Evolutionary conservation across 805 yeast genomes (phyloP).

Genomic region (Hyphopichia homilentoma): DNA sequence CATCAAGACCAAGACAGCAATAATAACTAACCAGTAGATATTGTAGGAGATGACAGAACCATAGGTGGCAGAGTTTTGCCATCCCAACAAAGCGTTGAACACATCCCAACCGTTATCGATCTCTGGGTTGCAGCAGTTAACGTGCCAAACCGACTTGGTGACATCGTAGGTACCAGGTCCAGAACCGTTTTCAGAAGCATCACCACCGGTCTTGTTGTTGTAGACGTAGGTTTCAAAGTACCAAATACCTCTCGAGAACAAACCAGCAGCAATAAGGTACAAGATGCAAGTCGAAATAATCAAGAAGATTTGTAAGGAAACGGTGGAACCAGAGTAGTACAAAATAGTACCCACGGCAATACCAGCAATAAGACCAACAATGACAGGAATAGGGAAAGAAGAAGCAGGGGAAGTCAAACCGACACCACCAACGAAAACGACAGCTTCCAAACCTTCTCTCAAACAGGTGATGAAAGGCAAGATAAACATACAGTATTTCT

Average conservation of each 20-base stretch:
- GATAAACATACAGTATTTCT: constrained; percentile 80
- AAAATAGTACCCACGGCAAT: constrained; percentile 58
- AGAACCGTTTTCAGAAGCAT: constrained; percentile 82
- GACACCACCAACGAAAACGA: constrained; percentile 94
- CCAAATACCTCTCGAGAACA: constrained; percentile 91
- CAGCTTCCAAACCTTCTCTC: constrained; percentile 95
- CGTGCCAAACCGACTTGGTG: constrained; percentile 81
- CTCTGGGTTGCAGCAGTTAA: constrained; percentile 93
- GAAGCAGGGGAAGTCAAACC: constrained; percentile 49
- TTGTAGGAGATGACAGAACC: constrained; percentile 86
- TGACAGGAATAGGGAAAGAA: constrained; percentile 88
- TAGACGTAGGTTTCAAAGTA: constrained; percentile 66
- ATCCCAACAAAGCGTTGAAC: constrained; percentile 85
- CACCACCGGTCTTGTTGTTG: constrained; percentile 75
- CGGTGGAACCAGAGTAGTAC: constrained; percentile 73
- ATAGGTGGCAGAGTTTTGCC: constrained; percentile 93
- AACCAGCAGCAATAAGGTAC: constrained; percentile 84
- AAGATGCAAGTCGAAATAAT: constrained; percentile 81
- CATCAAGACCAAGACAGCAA: constrained; percentile 54
- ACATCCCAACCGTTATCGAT: constrained; percentile 91
- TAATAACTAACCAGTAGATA: constrained; percentile 74
- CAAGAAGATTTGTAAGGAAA: constrained; percentile 79
- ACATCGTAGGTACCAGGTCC: constrained; percentile 93
- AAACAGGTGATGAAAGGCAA: constrained; percentile 86
- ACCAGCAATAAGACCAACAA: constrained; percentile 80